Evolutionary conservation across 352 stramenopile species (phyloP).

Genomic region (Peronospora tabacina): DNA sequence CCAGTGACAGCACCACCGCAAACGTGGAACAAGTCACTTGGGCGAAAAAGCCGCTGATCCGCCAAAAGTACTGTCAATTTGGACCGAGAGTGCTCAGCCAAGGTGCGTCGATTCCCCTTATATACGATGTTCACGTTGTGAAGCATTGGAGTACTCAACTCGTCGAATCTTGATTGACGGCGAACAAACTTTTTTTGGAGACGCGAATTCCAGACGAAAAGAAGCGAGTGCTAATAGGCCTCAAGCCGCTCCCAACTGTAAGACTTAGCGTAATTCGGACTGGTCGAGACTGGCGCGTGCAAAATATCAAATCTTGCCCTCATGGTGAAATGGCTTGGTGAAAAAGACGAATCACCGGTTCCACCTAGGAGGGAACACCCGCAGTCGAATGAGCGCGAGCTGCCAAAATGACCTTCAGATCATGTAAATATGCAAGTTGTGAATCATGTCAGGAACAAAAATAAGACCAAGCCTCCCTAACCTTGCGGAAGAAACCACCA

Average conservation of each 20-base stretch:
- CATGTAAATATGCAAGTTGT: not conserved
- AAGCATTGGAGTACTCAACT: not conserved
- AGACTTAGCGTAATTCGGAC: not conserved
- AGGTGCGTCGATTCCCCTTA: not conserved
- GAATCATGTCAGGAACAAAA: not conserved
- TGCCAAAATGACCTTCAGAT: not conserved
- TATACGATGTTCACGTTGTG: not conserved
- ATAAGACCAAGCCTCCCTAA: no score
- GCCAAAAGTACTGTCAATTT: not conserved
- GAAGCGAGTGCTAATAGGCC: not conserved
- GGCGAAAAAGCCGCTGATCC: not conserved
- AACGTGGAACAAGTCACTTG: not conserved
- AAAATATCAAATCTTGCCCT: not conserved
- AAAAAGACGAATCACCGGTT: not conserved
- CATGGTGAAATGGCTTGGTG: not conserved
- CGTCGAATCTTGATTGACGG: not conserved
- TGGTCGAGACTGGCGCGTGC: not conserved
- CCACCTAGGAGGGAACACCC: not conserved
- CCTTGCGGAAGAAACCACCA: no score
- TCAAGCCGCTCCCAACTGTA: not conserved
- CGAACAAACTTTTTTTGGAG: not conserved
- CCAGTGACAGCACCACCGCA: not conserved
- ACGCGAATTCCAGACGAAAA: constrained; percentile 1
- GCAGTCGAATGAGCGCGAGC: not conserved
- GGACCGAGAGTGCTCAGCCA: not conserved